Evolutionary conservation across 176 grass and related monocot species (phyloP).

Genomic region (Carex parvula): DNA sequence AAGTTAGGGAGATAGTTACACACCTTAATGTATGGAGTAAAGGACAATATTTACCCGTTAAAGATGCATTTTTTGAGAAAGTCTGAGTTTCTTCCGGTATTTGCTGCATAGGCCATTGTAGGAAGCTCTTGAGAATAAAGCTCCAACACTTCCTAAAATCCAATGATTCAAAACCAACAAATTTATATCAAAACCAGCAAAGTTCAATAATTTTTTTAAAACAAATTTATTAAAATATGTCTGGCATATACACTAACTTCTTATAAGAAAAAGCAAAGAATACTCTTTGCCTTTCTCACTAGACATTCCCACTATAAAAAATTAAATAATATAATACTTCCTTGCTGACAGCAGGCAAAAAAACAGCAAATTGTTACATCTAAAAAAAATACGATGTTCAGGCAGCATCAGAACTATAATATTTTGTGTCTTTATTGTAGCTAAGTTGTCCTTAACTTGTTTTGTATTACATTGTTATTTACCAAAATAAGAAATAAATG

Average conservation of each 20-base stretch:
- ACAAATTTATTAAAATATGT: background rate
- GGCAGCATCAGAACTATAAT: background rate
- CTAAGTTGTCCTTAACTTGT: background rate
- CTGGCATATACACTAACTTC: background rate
- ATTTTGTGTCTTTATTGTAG: background rate
- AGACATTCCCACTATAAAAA: background rate
- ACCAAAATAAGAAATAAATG: background rate
- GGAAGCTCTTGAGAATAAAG: conserved; percentile 82
- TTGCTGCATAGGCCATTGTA: conserved; percentile 76
- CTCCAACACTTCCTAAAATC: conserved; percentile 64
- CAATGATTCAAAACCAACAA: conserved; percentile 3
- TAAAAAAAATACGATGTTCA: background rate
- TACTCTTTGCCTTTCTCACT: background rate
- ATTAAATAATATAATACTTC: background rate
- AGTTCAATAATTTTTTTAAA: background rate
- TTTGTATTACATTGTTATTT: background rate
- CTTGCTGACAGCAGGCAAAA: background rate
- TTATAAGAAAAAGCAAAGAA: background rate
- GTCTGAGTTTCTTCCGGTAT: conserved; percentile 65
- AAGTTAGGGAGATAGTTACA: background rate
- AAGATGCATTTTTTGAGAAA: conserved; percentile 69
- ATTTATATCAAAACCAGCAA: background rate
- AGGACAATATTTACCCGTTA: conserved; percentile 42
- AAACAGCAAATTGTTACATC: background rate
- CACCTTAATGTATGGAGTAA: background rate